These are phyloP conservation scores for Colletotrichum sp. DNA, from an alignment of 2,329 filamentous ascomycete genomes.

Conservation along the genomic window DNA sequence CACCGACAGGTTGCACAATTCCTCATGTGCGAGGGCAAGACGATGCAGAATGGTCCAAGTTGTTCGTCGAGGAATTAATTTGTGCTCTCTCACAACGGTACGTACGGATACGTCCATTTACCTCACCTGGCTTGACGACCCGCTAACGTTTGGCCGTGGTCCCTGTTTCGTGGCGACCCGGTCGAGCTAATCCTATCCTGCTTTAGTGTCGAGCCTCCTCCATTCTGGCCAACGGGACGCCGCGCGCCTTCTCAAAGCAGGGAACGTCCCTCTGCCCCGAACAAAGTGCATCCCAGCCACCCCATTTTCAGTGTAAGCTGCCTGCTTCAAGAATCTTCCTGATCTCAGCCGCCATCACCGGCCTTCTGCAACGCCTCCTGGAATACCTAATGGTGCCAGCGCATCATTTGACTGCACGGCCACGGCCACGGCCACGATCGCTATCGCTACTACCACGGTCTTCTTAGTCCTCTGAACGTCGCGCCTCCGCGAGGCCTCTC, in stretches of 20 bases:
- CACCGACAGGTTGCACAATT: conserved; percentile 19
- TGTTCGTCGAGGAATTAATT: background rate
- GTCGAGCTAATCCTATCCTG: background rate
- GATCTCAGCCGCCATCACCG: background rate
- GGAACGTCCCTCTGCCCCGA: background rate
- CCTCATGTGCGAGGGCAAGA: conserved; percentile 4
- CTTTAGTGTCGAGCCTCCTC: background rate
- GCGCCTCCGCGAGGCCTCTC: background rate
- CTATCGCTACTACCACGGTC: background rate
- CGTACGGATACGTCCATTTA: background rate
- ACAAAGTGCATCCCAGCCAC: conserved; percentile 27
- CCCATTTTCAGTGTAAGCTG: conserved; percentile 20
- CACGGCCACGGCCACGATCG: background rate
- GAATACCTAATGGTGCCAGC: conserved; percentile 23
- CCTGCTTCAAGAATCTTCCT: background rate
- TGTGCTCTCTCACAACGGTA: background rate
- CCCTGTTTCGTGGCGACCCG: conserved; percentile 6
- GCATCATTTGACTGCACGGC: background rate
- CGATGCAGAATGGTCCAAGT: background rate
- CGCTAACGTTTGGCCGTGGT: background rate
- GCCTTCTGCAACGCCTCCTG: background rate
- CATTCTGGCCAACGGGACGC: conserved; percentile 14
- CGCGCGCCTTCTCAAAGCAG: conserved; percentile 12
- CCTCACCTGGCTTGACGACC: background rate
- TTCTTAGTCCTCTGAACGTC: background rate